Evolutionary conservation across 164 flowering plant species (phyloP).

Genomic region (Tetracentron sinense): DNA sequence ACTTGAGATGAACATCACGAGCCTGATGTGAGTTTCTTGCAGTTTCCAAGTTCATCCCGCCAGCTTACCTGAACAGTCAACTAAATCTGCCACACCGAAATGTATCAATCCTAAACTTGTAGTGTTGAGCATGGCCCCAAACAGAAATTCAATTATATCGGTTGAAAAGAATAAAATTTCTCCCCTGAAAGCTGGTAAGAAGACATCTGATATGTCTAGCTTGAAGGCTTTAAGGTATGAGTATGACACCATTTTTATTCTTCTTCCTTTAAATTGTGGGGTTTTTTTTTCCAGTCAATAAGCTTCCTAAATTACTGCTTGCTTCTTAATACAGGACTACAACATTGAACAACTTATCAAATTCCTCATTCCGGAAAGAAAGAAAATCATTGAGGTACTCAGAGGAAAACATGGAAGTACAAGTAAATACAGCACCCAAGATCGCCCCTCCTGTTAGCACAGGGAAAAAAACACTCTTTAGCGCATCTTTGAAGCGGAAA

Average conservation of each 20-base stretch:
- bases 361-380: conserved; percentile 23
- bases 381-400: conserved; percentile 18
- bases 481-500: conserved; percentile 62
- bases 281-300: conserved; percentile 4
- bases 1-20: neutral
- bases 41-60: conserved; percentile 28
- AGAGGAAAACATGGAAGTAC: conserved; percentile 15
- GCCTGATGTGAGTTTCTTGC: conserved; percentile 20
- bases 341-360: conserved; percentile 22
- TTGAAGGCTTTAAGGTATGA: conserved; percentile 42
- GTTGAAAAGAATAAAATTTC: conserved; percentile 23
- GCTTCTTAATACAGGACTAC: conserved; percentile 25
- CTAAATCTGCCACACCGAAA: conserved; percentile 19
- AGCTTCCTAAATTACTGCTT: neutral
- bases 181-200: conserved; percentile 26
- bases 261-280: conserved; percentile 6
- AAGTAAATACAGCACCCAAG: conserved; percentile 17
- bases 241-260: neutral
- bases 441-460: conserved; percentile 15
- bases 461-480: conserved; percentile 28
- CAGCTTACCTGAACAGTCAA: conserved; percentile 20
- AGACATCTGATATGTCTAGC: conserved; percentile 28
- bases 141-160: conserved; percentile 18
- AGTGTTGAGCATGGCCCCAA: conserved; percentile 18
- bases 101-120: conserved; percentile 22